phyloP scores from a whole-genome alignment of 371 early-diverging fungal genomes.

The Apophysomyces variabilis region DNA sequence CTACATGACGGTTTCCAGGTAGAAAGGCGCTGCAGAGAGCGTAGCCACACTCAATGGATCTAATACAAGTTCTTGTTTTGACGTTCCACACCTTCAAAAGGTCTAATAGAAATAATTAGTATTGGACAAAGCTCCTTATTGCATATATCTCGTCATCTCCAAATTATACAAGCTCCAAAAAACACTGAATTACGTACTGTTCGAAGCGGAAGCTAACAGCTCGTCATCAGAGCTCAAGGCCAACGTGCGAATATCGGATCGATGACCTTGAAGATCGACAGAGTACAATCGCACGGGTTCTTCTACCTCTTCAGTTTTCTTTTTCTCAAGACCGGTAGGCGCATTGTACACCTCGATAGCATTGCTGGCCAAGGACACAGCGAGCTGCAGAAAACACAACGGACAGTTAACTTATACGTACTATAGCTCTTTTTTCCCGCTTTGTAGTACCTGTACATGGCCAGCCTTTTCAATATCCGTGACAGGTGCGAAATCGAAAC shows the following conservation, averaged over 20 bases:
- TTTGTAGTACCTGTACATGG: conserved; percentile 41
- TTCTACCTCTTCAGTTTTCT: conserved; percentile 48
- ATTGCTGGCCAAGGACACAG: conserved; percentile 75
- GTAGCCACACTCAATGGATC: conserved; percentile 86
- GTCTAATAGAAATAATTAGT: conserved; percentile 31
- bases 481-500: conserved; percentile 74
- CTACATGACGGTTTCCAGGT: conserved; percentile 87
- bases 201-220: conserved; percentile 83
- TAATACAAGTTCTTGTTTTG: conserved; percentile 78
- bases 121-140: not conserved
- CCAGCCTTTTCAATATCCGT: conserved; percentile 61
- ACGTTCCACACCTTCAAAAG: conserved; percentile 90
- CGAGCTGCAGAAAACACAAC: conserved; percentile 17
- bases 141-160: too few relatives aligned
- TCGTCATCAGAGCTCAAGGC: conserved; percentile 88
- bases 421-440: not conserved
- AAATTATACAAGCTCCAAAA: not conserved
- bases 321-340: conserved; percentile 40
- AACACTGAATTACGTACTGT: conserved; percentile 42
- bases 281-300: conserved; percentile 64
- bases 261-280: conserved; percentile 88
- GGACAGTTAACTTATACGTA: not conserved
- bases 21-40: conserved; percentile 88
- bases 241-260: conserved; percentile 87
- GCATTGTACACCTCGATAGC: conserved; percentile 70